Percentiles rank a stretch among this genome's conserved stretches.
Evolutionary conservation across 352 stramenopile genomes (phyloP).

Genomic region (Pythium periplocum): DNA sequence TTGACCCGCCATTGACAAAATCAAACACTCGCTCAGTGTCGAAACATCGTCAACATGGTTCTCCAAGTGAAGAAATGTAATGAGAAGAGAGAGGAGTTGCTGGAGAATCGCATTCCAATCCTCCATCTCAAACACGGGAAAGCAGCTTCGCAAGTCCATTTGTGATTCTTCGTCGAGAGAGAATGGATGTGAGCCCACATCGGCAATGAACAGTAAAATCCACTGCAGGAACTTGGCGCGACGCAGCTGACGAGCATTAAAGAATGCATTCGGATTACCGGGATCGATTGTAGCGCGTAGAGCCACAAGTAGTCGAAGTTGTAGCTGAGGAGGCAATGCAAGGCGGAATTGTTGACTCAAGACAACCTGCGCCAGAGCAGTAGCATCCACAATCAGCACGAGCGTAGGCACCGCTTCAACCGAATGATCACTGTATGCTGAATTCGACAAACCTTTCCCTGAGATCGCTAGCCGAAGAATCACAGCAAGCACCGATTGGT

Average conservation of each 20-base stretch:
- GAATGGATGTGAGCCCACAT: conserved; percentile 41
- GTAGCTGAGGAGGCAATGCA: conserved; percentile 29
- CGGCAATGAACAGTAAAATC: conserved; percentile 48
- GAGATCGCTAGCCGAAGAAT: conserved; percentile 45
- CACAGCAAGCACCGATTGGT: conserved; percentile 37
- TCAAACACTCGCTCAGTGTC: conserved; percentile 32
- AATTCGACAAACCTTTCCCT: conserved; percentile 16
- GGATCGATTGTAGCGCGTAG: conserved; percentile 40
- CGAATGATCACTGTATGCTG: too few species aligned
- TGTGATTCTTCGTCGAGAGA: conserved; percentile 18
- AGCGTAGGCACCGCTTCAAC: background rate
- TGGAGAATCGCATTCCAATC: conserved; percentile 44
- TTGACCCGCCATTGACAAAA: conserved; percentile 37
- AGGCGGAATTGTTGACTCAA: conserved; percentile 40
- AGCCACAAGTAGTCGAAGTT: conserved; percentile 45
- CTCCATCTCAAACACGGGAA: conserved; percentile 35
- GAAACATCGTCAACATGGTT: conserved; percentile 51
- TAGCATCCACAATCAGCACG: conserved; percentile 40
- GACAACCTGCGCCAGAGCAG: conserved; percentile 49
- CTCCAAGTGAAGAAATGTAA: conserved; percentile 45
- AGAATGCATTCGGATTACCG: conserved; percentile 66
- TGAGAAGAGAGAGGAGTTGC: conserved; percentile 33
- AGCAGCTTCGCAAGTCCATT: conserved; percentile 46
- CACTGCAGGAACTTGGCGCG: conserved; percentile 44
- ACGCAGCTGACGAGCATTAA: conserved; percentile 69